These are phyloP conservation scores for Whalleya microplaca DNA, from an alignment of 2,329 filamentous ascomycete genomes.

Conservation along the genomic window DNA sequence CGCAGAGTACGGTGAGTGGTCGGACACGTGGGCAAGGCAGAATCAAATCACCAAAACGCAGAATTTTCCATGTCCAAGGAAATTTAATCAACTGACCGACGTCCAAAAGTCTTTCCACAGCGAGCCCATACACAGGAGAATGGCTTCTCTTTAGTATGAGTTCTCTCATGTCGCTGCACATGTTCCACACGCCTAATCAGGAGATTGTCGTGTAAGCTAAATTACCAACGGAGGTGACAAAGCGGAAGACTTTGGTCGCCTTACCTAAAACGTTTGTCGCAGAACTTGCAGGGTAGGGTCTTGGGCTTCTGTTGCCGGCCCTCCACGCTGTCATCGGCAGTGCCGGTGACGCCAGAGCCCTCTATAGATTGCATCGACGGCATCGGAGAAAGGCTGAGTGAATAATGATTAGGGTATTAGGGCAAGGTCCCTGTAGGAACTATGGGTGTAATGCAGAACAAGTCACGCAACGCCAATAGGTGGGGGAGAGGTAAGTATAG, in stretches of 20 bases:
- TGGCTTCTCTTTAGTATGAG: slow-evolving; percentile 68
- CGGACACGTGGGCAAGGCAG: slow-evolving; percentile 27
- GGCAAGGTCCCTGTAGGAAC: slow-evolving; percentile 32
- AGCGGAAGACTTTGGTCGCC: slow-evolving; percentile 33
- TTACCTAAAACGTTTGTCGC: slow-evolving; percentile 65
- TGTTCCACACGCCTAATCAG: slow-evolving; percentile 63
- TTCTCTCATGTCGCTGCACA: slow-evolving; percentile 66
- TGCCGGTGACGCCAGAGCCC: slow-evolving; percentile 43
- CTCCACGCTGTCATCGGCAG: slow-evolving; percentile 53
- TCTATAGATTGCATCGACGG: slow-evolving; percentile 55
- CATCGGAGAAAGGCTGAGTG: slow-evolving; percentile 45
- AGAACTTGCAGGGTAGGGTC: slow-evolving; percentile 65
- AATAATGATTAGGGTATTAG: slow-evolving; percentile 35
- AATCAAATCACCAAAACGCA: slow-evolving; percentile 19
- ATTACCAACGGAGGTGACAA: slow-evolving; percentile 34
- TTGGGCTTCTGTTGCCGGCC: slow-evolving; percentile 63
- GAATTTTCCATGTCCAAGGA: background rate
- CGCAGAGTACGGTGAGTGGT: slow-evolving; percentile 29
- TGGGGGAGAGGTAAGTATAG: slow-evolving; percentile 38
- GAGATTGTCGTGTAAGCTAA: slow-evolving; percentile 46
- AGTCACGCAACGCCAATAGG: slow-evolving; percentile 41
- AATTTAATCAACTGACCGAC: slow-evolving; percentile 53
- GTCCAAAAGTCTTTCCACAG: slow-evolving; percentile 65
- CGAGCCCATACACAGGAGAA: slow-evolving; percentile 63
- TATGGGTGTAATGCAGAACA: slow-evolving; percentile 40